These are phyloP conservation scores for Tephrocybe sp. DNA, from an alignment of 768 basidiomycete genomes.

Conservation along the genomic window DNA sequence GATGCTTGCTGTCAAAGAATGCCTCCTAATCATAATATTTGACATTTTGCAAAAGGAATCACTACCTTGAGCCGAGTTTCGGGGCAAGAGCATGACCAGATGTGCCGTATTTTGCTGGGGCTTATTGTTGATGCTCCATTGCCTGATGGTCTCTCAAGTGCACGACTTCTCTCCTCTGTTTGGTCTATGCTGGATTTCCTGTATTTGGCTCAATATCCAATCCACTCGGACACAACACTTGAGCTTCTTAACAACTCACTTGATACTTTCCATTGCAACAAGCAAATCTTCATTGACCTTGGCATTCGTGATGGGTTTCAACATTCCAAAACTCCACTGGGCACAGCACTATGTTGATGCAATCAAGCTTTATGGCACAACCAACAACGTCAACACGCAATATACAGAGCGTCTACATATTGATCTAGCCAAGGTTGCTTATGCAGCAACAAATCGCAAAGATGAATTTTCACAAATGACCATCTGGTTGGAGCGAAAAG, in stretches of 20 bases:
- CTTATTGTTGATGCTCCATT: constrained; percentile 26
- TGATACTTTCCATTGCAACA: constrained; percentile 34
- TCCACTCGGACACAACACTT: constrained; percentile 30
- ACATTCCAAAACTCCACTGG: constrained; percentile 43
- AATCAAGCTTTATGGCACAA: constrained; percentile 31
- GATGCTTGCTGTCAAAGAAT: constrained; percentile 31
- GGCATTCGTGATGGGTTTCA: constrained; percentile 32
- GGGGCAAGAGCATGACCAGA: constrained; percentile 33
- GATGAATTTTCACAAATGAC: constrained; percentile 39
- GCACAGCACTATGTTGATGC: constrained; percentile 29
- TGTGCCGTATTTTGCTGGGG: constrained; percentile 28
- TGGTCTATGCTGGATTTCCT: constrained; percentile 36
- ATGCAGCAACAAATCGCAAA: constrained; percentile 30
- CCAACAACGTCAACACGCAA: constrained; percentile 39
- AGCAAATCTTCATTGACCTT: constrained; percentile 32
- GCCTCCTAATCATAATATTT: constrained; percentile 33
- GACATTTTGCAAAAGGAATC: constrained; percentile 35
- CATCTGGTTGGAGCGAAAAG: constrained; percentile 30
- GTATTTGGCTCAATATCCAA: constrained; percentile 31
- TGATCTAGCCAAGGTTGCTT: constrained; percentile 37
- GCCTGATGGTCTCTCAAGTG: constrained; percentile 2
- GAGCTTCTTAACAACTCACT: constrained; percentile 23
- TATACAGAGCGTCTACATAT: constrained; percentile 40
- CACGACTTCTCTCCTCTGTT: constrained; percentile 22
- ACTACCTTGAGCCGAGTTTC: constrained; percentile 25